Conservation (phyloP, 75 land plant species). For the Picea sitchensis region DNA sequence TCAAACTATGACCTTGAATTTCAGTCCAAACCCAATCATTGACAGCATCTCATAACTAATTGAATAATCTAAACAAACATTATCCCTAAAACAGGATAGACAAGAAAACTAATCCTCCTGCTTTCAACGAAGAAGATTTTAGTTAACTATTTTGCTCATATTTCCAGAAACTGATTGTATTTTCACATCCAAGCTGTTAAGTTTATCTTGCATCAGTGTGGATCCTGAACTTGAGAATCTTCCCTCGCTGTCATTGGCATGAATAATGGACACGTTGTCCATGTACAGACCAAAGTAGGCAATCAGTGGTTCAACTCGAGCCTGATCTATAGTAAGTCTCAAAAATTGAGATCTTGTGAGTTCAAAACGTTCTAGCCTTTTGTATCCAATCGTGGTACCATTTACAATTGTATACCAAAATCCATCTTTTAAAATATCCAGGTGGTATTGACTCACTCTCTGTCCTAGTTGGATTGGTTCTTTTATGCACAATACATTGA, state of each 20-base stretch:
- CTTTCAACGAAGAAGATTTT: background rate
- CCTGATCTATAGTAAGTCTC: conserved; percentile 49
- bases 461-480: conserved; percentile 93
- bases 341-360: conserved; percentile 24
- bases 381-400: conserved; percentile 87
- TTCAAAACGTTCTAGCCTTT: conserved; percentile 50
- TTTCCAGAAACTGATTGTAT: conserved; percentile 6
- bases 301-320: conserved; percentile 72
- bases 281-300: conserved; percentile 62
- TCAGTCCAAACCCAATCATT: background rate
- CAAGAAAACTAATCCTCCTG: background rate
- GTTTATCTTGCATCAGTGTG: background rate
- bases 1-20: background rate
- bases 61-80: background rate
- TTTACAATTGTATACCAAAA: conserved; percentile 41
- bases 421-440: conserved; percentile 37
- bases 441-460: conserved; percentile 52
- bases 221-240: background rate
- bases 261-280: conserved; percentile 34
- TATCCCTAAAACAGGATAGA: background rate
- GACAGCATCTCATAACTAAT: background rate
- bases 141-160: background rate
- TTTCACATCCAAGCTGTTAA: conserved; percentile 3
- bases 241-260: background rate
- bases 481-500: conserved; percentile 72